Base-by-base conservation (phyloP, 1,284 basidiomycete species). In the Puccinia horiana region DNA sequence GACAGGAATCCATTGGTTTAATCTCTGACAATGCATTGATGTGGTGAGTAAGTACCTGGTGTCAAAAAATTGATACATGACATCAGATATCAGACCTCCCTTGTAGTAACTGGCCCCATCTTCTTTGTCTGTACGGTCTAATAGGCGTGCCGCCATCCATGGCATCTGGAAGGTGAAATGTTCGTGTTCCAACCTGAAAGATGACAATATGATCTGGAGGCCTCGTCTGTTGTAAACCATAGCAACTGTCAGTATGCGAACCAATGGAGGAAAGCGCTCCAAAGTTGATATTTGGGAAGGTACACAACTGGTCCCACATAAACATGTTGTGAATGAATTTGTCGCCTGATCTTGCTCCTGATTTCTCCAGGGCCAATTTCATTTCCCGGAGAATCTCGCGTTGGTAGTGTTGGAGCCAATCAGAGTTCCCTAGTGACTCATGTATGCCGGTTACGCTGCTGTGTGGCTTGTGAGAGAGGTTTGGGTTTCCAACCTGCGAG, bases 11-110 rank as follows among this genome's bases (percentile, higher is more conserved):
- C 74, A 76, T n/a, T n/a, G 56, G 8, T 42, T 29, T 3, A 76
- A n/a, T 35, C 4, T 23, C 1, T 42, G 11, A 40, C 37, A 58
- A 44, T 58, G 63, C 74, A 76, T 76, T 63, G 56, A 58, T 23
- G 52, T 76, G 1, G 74, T 56, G 32, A 76, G 56, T 11, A 76
- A 26, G 37, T 37, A 58, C 1, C 54, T 54, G 1, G 9, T 63
- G 16, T 54, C 74, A 76, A 76, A 76, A 29, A 63, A 76, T 20
- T 32, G 20, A 18, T 74, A 74, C 8, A 47, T 74, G 9, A 74
- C 47, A 73, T 44, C 70, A 20, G 26, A 73, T 26, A 73, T 23
- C 40, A 73, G 35, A 26, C 70, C 70, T 14, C 44, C 49, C 18
- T 35, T 29, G 54, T 74, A 74, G 40, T 42, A 40, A 29, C 63